Evolutionary conservation across 768 basidiomycete genomes (phyloP).

Genomic region (Kondoa malvinella): DNA sequence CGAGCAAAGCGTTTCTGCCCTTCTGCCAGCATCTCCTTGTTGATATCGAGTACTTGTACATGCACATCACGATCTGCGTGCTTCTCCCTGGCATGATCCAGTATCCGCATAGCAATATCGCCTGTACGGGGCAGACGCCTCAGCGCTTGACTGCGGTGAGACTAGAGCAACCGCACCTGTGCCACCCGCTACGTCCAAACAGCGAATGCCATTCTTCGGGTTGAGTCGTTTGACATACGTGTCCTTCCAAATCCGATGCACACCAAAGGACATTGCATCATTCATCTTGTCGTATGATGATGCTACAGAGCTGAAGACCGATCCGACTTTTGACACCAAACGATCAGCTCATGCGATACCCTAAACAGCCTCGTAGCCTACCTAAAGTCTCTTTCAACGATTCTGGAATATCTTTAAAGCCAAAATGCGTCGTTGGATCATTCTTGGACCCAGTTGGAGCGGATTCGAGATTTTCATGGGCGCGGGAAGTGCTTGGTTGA

Average conservation of each 20-base stretch:
- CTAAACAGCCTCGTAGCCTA: conserved; percentile 17
- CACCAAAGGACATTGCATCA: conserved; percentile 91
- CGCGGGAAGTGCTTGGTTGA: neutral
- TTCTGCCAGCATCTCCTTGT: conserved; percentile 84
- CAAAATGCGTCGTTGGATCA: conserved; percentile 52
- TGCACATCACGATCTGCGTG: conserved; percentile 76
- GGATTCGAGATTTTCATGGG: neutral
- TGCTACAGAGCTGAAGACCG: conserved; percentile 89
- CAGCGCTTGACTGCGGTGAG: neutral
- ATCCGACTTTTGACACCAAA: conserved; percentile 46
- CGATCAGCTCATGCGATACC: neutral
- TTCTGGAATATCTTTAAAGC: conserved; percentile 75
- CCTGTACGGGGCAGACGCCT: conserved; percentile 30
- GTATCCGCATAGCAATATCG: conserved; percentile 83
- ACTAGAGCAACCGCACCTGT: conserved; percentile 38
- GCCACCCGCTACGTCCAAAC: conserved; percentile 92
- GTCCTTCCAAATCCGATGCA: conserved; percentile 96
- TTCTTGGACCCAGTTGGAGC: neutral
- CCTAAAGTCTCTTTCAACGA: conserved; percentile 64
- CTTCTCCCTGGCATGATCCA: conserved; percentile 75
- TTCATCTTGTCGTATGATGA: conserved; percentile 96
- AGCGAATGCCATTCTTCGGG: conserved; percentile 47
- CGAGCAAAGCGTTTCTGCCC: conserved; percentile 77
- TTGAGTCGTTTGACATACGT: conserved; percentile 37
- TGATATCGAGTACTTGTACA: conserved; percentile 85